phyloP scores from a whole-genome alignment of 2,329 filamentous ascomycete genomes.

The Apiospora kogelbergensis region DNA sequence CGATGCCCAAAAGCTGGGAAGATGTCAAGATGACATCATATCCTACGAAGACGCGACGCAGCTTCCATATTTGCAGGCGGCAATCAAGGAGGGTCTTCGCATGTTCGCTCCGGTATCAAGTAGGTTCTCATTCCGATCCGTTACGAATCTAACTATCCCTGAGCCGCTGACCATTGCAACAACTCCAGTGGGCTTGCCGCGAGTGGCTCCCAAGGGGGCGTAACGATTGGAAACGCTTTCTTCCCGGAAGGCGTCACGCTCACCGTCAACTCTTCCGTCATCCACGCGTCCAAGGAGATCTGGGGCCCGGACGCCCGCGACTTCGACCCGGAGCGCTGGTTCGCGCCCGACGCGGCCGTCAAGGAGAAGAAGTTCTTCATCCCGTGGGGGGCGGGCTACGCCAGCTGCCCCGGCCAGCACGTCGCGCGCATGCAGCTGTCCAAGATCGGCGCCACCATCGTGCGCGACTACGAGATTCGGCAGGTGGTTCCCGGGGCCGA shows the following conservation, averaged over 20 bases:
- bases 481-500: conserved; percentile 18
- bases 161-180: neutral
- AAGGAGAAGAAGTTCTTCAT: conserved; percentile 16
- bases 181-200: conserved; percentile 14
- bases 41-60: conserved; percentile 19
- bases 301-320: conserved; percentile 14
- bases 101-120: conserved; percentile 21
- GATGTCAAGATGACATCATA: conserved; percentile 12
- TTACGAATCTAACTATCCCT: no score
- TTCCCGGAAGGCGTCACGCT: conserved; percentile 16
- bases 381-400: conserved; percentile 17
- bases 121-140: neutral
- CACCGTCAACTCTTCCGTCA: conserved; percentile 10
- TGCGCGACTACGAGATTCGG: conserved; percentile 19
- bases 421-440: conserved; percentile 20
- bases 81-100: conserved; percentile 26
- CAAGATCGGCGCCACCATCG: conserved; percentile 19
- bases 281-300: conserved; percentile 12
- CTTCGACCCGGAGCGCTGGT: conserved; percentile 17
- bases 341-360: conserved; percentile 1
- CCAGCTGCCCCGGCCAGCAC: conserved; percentile 18
- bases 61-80: conserved; percentile 26
- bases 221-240: conserved; percentile 12
- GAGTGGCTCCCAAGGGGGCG: conserved; percentile 15
- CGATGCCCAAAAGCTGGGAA: conserved; percentile 12